Evolutionary conservation across 2,329 filamentous ascomycete genomes (phyloP), one percentile per base, ranked within the genome.

Genomic region (Sporothrix brunneoviolacea): DNA sequence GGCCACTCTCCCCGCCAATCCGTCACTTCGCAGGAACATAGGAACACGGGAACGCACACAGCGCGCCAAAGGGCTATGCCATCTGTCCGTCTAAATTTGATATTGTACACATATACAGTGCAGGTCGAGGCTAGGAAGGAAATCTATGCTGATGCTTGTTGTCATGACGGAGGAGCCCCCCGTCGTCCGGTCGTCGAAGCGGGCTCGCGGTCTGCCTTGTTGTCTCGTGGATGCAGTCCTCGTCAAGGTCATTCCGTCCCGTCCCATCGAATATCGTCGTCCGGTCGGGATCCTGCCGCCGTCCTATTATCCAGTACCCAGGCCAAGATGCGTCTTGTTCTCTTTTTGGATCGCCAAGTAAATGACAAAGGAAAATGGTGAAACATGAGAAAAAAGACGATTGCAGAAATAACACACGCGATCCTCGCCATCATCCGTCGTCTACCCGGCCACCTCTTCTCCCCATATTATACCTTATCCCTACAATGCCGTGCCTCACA

Each of bases 101-200:
- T 75, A 75, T 72, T 73, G 69, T 76, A 76, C 73, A 76, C 68
- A 70, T 72, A 70, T 73, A 73, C 70, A 75, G 66, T 65, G 58
- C 59, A 57, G 39, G 45, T 50, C 60, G 62, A 64, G 64, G 65
- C 65, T 69, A 70, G 64, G 66, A 69, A 71, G 61, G 58, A 60
- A 66, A 64, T 75, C 71, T 75, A 74, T 74, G 70, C 68, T 68
- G 68, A 53, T 54, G 51, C 41, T 49, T 24, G 48, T 48, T 36
- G 51, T 28, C 21, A 38, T 40, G 47, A 16, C 37, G 30, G 12
- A n/a, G 18, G 30, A 8, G 28, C 18, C 40, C 44, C 30, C 30
- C 15, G 47, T 37, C 47, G 46, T 48, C 30, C 39, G 39, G 16
- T 18, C 19, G 5, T 15, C 24, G 13, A 19, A 30, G 27, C 9